These are phyloP conservation scores for Penicillium flavigenum DNA, from an alignment of 495 filamentous ascomycete species.

Conservation along the genomic window DNA sequence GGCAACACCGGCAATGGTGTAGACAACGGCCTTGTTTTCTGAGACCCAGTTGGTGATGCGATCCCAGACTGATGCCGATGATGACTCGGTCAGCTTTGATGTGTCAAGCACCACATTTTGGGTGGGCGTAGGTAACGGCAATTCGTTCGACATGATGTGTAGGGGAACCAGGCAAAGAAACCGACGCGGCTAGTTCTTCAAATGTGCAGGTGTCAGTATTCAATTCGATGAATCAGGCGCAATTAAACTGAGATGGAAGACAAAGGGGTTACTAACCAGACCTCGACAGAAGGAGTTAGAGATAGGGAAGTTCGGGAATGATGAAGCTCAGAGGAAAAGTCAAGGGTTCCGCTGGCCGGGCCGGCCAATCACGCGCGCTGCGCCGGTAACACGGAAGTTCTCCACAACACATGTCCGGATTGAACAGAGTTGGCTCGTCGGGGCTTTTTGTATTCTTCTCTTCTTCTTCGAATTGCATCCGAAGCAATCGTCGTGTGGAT, in stretches of 20 bases:
- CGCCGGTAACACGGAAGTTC: slow-evolving; percentile 23
- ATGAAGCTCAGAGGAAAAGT: slow-evolving; percentile 41
- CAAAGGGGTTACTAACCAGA: slow-evolving; percentile 19
- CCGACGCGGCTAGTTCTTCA: slow-evolving; percentile 23
- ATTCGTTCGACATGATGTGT: slow-evolving; percentile 45
- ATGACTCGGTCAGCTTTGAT: slow-evolving; percentile 48
- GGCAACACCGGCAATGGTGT: slow-evolving; percentile 91
- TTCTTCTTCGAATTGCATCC: neutral
- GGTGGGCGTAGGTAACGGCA: slow-evolving; percentile 39
- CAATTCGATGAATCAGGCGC: neutral
- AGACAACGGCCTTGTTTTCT: slow-evolving; percentile 91
- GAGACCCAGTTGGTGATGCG: slow-evolving; percentile 88
- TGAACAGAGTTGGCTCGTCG: neutral
- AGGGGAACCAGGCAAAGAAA: slow-evolving; percentile 23
- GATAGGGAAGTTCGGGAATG: slow-evolving; percentile 34
- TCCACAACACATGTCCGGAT: slow-evolving; percentile 19
- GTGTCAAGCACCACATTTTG: slow-evolving; percentile 51
- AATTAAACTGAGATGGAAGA: slow-evolving; percentile 5
- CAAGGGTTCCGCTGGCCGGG: slow-evolving; percentile 26
- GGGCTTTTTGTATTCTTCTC: neutral
- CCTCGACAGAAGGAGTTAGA: slow-evolving; percentile 27
- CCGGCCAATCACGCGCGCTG: slow-evolving; percentile 41
- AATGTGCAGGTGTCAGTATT: slow-evolving; percentile 13
- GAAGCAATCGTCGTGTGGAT: neutral
- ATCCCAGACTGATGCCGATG: slow-evolving; percentile 76